These are phyloP conservation scores for Clonostachys sp. DNA, from an alignment of 2,329 filamentous ascomycete genomes.

Conservation along the genomic window DNA sequence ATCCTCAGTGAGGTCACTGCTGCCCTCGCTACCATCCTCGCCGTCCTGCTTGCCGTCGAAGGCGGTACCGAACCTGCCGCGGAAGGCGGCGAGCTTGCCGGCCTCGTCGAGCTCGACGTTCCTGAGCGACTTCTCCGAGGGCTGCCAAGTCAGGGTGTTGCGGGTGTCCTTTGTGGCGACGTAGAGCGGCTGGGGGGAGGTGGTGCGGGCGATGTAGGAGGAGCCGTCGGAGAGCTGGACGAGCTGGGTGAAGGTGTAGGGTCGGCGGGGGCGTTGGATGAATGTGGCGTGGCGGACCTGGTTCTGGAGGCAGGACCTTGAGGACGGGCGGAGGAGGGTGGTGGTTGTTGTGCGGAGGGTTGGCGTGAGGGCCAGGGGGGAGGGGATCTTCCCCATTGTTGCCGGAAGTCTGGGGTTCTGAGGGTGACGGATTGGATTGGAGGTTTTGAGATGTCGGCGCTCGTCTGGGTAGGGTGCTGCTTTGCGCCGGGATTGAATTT, in stretches of 20 bases:
- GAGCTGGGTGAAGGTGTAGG: slow-evolving; percentile 97
- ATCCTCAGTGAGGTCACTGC: slow-evolving; percentile 14
- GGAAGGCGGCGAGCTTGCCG: slow-evolving; percentile 80
- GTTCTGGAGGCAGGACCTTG: slow-evolving; percentile 9
- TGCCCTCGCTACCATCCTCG: slow-evolving; percentile 15
- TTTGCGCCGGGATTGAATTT: too few relatives aligned
- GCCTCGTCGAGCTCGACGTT: slow-evolving; percentile 96
- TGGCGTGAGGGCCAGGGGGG: slow-evolving; percentile 16
- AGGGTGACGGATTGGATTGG: not conserved
- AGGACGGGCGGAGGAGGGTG: slow-evolving; percentile 15
- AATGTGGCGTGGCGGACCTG: slow-evolving; percentile 81
- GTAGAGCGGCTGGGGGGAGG: slow-evolving; percentile 61
- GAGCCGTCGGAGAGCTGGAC: slow-evolving; percentile 88
- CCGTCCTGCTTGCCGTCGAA: slow-evolving; percentile 61
- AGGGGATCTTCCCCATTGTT: slow-evolving; percentile 13
- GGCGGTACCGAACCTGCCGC: slow-evolving; percentile 74
- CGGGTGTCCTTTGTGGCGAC: slow-evolving; percentile 73
- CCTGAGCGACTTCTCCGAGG: slow-evolving; percentile 70
- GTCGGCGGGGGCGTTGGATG: slow-evolving; percentile 80
- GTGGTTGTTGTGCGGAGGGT: slow-evolving; percentile 18
- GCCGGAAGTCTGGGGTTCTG: not conserved
- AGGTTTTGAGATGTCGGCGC: too few relatives aligned
- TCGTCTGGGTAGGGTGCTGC: too few relatives aligned
- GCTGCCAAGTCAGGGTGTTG: slow-evolving; percentile 91
- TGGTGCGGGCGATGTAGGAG: slow-evolving; percentile 76